phyloP scores from a whole-genome alignment of 2,329 filamentous ascomycete genomes.

The Penicillium sp. region DNA sequence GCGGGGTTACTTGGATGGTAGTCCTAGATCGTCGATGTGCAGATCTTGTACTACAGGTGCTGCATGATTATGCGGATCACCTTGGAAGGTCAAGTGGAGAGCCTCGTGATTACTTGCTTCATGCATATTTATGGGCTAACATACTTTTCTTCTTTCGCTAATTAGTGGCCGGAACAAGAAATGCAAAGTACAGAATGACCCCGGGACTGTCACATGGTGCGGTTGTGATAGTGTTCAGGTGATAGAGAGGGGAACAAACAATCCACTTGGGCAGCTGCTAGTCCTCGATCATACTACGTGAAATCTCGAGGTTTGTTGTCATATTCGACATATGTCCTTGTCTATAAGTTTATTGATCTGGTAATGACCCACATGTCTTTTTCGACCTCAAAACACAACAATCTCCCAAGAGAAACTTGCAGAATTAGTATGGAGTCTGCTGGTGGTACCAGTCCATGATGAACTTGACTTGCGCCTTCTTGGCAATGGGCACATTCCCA shows the following conservation, averaged over 20 bases:
- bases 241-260: neutral
- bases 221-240: neutral
- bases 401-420: no score
- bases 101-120: neutral
- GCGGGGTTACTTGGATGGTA: neutral
- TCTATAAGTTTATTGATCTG: no score
- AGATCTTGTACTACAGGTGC: neutral
- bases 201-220: neutral
- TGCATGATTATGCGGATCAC: neutral
- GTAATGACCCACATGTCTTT: no score
- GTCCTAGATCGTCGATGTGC: neutral
- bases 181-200: neutral
- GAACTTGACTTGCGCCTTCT: conserved; percentile 17
- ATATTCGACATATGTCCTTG: no score
- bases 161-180: neutral
- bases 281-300: no score
- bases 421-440: conserved; percentile 15
- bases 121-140: neutral
- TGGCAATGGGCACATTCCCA: conserved; percentile 20
- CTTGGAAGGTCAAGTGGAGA: neutral
- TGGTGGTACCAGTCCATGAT: conserved; percentile 25
- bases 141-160: neutral
- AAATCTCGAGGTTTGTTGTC: no score
- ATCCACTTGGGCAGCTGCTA: no score
- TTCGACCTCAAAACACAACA: no score